These are phyloP conservation scores for Fusarium goolgardi DNA, from an alignment of 2,329 filamentous ascomycete species.

Conservation along the genomic window DNA sequence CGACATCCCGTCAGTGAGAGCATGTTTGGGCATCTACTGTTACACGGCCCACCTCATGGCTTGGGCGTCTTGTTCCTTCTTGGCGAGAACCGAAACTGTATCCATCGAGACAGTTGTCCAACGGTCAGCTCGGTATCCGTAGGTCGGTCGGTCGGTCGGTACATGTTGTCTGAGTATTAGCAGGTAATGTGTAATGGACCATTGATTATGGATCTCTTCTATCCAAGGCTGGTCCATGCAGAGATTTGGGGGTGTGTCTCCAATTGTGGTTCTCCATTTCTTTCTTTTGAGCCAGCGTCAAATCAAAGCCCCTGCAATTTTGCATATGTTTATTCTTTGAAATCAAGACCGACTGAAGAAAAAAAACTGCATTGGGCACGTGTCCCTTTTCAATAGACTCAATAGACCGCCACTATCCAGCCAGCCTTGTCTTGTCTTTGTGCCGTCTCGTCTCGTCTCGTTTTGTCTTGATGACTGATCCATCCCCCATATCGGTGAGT, in stretches of 20 bases:
- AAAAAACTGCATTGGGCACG: constrained; percentile 20
- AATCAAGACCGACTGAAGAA: neutral
- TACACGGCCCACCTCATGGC: constrained; percentile 41
- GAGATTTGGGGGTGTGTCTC: constrained; percentile 20
- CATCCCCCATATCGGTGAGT: neutral
- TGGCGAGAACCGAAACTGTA: constrained; percentile 30
- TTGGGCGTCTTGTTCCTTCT: constrained; percentile 33
- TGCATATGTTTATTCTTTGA: constrained; percentile 18
- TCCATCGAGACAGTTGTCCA: constrained; percentile 19
- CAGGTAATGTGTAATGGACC: neutral
- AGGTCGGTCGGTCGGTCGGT: constrained; percentile 31
- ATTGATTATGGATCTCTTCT: constrained; percentile 1
- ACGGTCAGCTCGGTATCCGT: neutral
- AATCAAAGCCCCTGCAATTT: constrained; percentile 24
- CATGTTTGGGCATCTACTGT: constrained; percentile 33
- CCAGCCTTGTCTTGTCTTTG: constrained; percentile 13
- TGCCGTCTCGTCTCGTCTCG: constrained; percentile 1
- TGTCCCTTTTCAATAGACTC: constrained; percentile 32
- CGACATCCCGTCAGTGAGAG: constrained; percentile 43
- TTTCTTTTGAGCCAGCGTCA: constrained; percentile 9
- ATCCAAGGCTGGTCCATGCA: constrained; percentile 9
- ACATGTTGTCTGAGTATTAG: constrained; percentile 34
- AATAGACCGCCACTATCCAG: neutral
- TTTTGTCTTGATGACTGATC: constrained; percentile 2
- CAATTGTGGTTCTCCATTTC: constrained; percentile 9